phyloP scores from a whole-genome alignment of 1,284 basidiomycete genomes.

The Fomitopsis palustris region DNA sequence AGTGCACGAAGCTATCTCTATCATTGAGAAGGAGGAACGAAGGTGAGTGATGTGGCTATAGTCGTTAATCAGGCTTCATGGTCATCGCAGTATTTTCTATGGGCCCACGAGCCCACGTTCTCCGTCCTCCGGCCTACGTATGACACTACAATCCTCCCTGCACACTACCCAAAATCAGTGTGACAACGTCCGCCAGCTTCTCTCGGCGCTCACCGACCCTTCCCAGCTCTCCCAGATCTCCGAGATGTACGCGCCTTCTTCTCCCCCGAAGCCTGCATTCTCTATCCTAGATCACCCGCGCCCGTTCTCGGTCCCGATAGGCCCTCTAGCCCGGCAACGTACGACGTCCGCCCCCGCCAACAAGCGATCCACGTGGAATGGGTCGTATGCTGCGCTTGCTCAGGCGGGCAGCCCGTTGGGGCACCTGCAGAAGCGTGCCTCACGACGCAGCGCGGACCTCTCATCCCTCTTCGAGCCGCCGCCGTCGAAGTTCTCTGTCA shows the following conservation, averaged over 20 bases:
- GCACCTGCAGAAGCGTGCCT: constrained; percentile 38
- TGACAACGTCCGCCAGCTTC: constrained; percentile 73
- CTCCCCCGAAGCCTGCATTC: constrained; percentile 45
- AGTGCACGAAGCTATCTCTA: constrained; percentile 60
- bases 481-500: constrained; percentile 24
- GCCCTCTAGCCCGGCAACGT: constrained; percentile 18
- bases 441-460: constrained; percentile 54
- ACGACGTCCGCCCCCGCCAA: constrained; percentile 27
- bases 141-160: constrained; percentile 67
- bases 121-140: constrained; percentile 56
- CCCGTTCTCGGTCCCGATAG: constrained; percentile 42
- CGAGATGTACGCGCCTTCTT: constrained; percentile 82
- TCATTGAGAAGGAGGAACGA: constrained; percentile 67
- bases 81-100: constrained; percentile 29
- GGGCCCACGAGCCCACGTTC: constrained; percentile 42
- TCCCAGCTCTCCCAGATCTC: constrained; percentile 66
- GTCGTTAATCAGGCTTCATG: not conserved
- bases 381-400: constrained; percentile 51
- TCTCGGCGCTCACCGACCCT: constrained; percentile 69
- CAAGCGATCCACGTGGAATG: constrained; percentile 75
- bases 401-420: constrained; percentile 39
- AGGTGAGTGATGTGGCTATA: constrained; percentile 37
- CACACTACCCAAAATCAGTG: constrained; percentile 73
- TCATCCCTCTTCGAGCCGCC: constrained; percentile 38
- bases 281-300: constrained; percentile 31